A percentile compares a stretch with the other conserved stretches of the same genome.
phyloP scores from a whole-genome alignment of 1,139 yeast genomes.

The Pneumocystis canis region DNA sequence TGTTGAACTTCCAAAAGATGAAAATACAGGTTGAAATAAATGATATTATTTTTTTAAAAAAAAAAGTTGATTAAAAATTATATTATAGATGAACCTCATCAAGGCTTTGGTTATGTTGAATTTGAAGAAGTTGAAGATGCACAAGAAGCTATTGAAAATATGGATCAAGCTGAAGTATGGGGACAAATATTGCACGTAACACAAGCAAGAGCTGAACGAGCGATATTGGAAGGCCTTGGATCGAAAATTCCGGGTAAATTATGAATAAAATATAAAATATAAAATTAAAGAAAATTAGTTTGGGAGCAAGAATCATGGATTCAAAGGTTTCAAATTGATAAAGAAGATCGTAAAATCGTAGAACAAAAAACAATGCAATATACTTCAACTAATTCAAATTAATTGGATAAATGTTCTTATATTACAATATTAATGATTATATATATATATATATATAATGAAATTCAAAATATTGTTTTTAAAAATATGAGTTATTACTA shows the following conservation, averaged over 20 bases:
- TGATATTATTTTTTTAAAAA: not conserved
- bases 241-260: conserved; percentile 13
- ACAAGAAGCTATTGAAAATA: conserved; percentile 26
- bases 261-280: not conserved
- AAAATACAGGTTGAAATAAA: conserved; percentile 7
- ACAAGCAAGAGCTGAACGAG: conserved; percentile 14
- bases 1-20: conserved; percentile 16
- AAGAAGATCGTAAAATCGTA: conserved; percentile 5
- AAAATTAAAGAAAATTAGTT: conserved; percentile 8
- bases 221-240: conserved; percentile 12
- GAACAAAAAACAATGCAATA: not conserved
- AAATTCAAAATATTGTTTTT: too few species aligned
- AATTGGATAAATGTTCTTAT: too few species aligned
- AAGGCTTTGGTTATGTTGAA: conserved; percentile 22
- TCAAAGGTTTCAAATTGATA: conserved; percentile 13
- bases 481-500: too few species aligned
- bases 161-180: conserved; percentile 23
- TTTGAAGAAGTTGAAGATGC: conserved; percentile 24
- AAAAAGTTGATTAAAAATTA: not conserved
- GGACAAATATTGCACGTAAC: conserved; percentile 22
- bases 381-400: too few species aligned
- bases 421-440: too few species aligned
- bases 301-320: conserved; percentile 18
- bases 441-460: too few species aligned
- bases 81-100: conserved; percentile 11